Evolutionary conservation across 2,329 filamentous ascomycete genomes (phyloP).

Genomic region (Phymatotrichopsis omnivora): DNA sequence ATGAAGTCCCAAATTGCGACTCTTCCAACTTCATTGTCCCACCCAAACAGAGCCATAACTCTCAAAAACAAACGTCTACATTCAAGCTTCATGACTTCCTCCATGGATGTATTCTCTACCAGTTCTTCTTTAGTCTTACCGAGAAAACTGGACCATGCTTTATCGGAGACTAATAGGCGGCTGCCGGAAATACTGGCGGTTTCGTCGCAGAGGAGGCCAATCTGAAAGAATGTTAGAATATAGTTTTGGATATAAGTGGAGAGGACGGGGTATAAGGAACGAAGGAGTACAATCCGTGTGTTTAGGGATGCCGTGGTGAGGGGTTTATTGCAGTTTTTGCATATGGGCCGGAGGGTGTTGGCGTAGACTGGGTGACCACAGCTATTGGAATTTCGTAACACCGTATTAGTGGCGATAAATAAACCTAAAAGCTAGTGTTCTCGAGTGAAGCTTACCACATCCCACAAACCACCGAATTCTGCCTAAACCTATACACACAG

Average conservation of each 20-base stretch:
- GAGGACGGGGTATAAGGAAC: not conserved
- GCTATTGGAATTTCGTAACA: not conserved
- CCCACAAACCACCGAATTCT: slow-evolving; percentile 13
- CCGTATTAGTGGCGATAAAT: not conserved
- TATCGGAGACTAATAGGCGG: slow-evolving; percentile 1
- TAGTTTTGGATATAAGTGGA: not conserved
- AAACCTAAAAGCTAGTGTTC: too few relatives aligned
- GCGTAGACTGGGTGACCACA: slow-evolving; percentile 5
- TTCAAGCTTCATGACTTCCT: slow-evolving; percentile 8
- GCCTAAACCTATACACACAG: not conserved
- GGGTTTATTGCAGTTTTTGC: slow-evolving; percentile 10
- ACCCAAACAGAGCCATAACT: slow-evolving; percentile 11
- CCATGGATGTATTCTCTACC: slow-evolving; percentile 2
- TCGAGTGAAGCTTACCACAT: slow-evolving; percentile 2
- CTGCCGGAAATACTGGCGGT: slow-evolving; percentile 4
- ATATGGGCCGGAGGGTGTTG: not conserved
- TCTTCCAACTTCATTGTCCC: slow-evolving; percentile 6
- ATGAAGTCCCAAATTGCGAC: slow-evolving; percentile 11
- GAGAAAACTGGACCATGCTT: slow-evolving; percentile 6
- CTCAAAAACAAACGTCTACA: not conserved
- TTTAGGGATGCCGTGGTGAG: slow-evolving; percentile 4
- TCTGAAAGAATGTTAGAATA: not conserved
- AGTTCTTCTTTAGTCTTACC: not conserved
- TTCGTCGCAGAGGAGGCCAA: slow-evolving; percentile 12
- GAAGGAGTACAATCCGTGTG: not conserved